Conservation (phyloP, 495 filamentous ascomycete genomes). For the Cercophora newfieldiana region DNA sequence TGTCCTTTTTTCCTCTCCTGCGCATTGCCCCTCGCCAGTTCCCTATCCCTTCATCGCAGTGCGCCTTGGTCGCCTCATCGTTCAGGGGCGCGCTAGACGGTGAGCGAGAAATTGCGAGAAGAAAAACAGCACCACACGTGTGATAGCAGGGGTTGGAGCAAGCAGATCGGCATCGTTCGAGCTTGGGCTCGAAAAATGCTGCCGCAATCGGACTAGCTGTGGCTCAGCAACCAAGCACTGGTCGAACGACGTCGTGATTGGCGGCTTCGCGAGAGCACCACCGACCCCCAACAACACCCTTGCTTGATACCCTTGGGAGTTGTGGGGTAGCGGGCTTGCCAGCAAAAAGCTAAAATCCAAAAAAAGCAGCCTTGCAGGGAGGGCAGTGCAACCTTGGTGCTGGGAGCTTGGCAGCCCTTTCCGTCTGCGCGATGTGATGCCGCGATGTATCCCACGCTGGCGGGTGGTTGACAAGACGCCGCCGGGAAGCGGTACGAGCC, state of each 20-base stretch:
- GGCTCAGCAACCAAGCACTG: constrained; percentile 26
- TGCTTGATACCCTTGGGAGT: constrained; percentile 4
- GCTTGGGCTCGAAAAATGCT: constrained; percentile 20
- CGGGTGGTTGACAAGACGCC: neutral
- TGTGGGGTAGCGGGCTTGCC: constrained; percentile 25
- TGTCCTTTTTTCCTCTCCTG: neutral
- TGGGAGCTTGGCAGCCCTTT: constrained; percentile 15
- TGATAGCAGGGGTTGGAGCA: neutral
- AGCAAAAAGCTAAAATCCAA: constrained; percentile 37
- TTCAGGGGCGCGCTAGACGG: neutral
- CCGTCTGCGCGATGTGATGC: neutral
- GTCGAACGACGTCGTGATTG: constrained; percentile 22
- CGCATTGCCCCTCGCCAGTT: neutral
- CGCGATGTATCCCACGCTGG: neutral
- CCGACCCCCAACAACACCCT: neutral
- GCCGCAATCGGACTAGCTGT: constrained; percentile 28
- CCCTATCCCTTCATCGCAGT: neutral
- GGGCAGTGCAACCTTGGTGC: constrained; percentile 35
- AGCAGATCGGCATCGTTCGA: constrained; percentile 20
- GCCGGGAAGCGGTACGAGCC: constrained; percentile 15
- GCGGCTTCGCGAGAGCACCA: constrained; percentile 23
- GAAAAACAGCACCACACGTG: constrained; percentile 7
- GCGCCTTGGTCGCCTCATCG: neutral
- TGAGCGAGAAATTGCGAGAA: constrained; percentile 12
- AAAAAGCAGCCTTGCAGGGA: constrained; percentile 30